phyloP scores from a whole-genome alignment of 495 filamentous ascomycete species.

The Neurospora sp. region DNA sequence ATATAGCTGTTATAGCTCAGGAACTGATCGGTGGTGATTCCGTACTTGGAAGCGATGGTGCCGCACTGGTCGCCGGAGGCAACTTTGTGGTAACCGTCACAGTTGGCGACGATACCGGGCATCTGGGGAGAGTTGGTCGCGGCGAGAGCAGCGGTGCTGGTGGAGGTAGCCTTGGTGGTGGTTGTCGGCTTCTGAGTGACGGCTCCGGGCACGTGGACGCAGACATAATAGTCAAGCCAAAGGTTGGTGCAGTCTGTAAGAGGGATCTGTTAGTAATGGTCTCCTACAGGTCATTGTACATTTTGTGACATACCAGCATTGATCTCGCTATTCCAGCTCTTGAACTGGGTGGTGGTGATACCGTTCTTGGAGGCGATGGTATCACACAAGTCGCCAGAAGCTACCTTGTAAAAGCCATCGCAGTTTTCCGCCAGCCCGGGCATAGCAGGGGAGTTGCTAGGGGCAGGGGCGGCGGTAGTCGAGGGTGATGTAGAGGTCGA shows the following conservation, averaged over 20 bases:
- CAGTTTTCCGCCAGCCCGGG: conserved; percentile 29
- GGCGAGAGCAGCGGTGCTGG: neutral
- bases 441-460: conserved; percentile 17
- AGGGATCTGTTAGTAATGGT: neutral
- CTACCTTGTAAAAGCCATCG: conserved; percentile 30
- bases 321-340: conserved; percentile 29
- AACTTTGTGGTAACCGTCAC: conserved; percentile 32
- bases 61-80: conserved; percentile 33
- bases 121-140: conserved; percentile 32
- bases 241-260: conserved; percentile 6
- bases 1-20: conserved; percentile 24
- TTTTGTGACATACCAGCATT: conserved; percentile 17
- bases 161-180: neutral
- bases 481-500: neutral
- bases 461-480: neutral
- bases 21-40: conserved; percentile 20
- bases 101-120: conserved; percentile 28
- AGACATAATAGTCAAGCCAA: conserved; percentile 11
- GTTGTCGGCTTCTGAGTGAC: neutral
- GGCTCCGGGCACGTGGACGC: conserved; percentile 3
- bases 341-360: conserved; percentile 21
- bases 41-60: conserved; percentile 20
- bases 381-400: conserved; percentile 32
- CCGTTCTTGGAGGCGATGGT: conserved; percentile 21
- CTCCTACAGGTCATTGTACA: conserved; percentile 9